Evolutionary conservation across 139 green algal species (phyloP).

Genomic region (Astrephomene gubernaculifera): DNA sequence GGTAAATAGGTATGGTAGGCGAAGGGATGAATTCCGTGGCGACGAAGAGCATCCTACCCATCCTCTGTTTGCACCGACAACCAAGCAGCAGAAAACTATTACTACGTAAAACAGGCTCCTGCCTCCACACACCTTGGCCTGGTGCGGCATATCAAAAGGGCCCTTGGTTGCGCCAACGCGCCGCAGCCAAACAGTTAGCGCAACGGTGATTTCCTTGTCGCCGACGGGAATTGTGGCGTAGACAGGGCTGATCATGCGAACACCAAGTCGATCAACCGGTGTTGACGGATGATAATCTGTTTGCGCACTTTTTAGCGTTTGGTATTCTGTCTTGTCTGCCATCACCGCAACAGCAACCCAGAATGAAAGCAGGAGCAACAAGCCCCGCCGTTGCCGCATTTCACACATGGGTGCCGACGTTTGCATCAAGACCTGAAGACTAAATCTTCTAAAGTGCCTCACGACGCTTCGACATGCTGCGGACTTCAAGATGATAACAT

Average conservation of each 20-base stretch:
- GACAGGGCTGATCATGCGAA: background rate
- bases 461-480: too few relatives aligned
- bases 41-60: too few relatives aligned
- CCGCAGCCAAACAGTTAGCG: background rate
- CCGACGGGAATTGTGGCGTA: background rate
- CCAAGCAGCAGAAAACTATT: background rate
- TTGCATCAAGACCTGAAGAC: too few relatives aligned
- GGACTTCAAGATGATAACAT: too few relatives aligned
- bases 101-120: background rate
- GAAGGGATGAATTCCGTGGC: background rate
- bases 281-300: too few relatives aligned
- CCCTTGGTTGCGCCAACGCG: background rate
- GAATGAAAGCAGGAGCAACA: too few relatives aligned
- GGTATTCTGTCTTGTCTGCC: too few relatives aligned
- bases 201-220: background rate
- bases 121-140: background rate
- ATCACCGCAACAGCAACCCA: too few relatives aligned
- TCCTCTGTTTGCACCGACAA: background rate
- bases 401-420: too few relatives aligned
- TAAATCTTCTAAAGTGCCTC: too few relatives aligned
- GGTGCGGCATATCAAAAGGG: background rate
- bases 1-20: background rate
- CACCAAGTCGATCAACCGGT: background rate
- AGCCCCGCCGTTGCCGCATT: too few relatives aligned
- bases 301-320: too few relatives aligned